Base-by-base conservation (phyloP, 2,329 filamentous ascomycete genomes). In the Fusarium abutilonis region DNA sequence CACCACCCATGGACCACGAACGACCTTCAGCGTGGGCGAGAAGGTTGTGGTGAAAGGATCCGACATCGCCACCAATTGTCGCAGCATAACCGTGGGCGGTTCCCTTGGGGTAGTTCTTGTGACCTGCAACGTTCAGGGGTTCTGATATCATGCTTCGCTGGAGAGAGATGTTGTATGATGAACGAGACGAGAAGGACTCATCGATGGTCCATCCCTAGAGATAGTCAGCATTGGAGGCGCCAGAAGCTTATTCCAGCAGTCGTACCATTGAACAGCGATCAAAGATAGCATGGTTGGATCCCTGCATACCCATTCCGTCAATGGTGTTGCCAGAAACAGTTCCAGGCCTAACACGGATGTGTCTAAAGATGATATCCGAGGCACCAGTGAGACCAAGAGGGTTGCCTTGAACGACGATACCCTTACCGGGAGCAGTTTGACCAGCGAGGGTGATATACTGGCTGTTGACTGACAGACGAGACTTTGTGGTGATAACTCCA, bases 391-490 rank as follows among this genome's bases (percentile, higher is more conserved):
- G 65, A 8, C 73, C 73, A 3, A 75, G 36, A 0, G 74, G 74
- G 40, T 64, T 60, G 1, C 74, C 74, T 41, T 73, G 72, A 26
- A 75, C 52, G 5, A 63, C 67, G 21, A 68, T 77, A 13, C 78
- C 77, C 34, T 77, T 79, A 1, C 79, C 78, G 0, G 79, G 79
- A 4, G 80, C 79, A 0, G 79, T 82, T 62, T 81, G 79, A 7
- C 79, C 79, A 0, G 80, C 75, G 41, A 82, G 77, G 1, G 74
- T 78, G 19, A 81, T 70, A 29, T 77, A 77, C 41, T 79, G 78
- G 13, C 59, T 56, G n/a, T 75, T 77, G 23, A 81, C 75, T 1
- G 79, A 74, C 6, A 82, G 70, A 17, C 79, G 75, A 2, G 76
- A 75, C 15, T 67, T 75, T 44, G 80, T 79, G 11, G 76, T 77